Percentiles rank a stretch among this genome's conserved stretches.
These are phyloP conservation scores for Coprinellus aureogranulatus DNA, from an alignment of 768 basidiomycete genomes.

Conservation along the genomic window DNA sequence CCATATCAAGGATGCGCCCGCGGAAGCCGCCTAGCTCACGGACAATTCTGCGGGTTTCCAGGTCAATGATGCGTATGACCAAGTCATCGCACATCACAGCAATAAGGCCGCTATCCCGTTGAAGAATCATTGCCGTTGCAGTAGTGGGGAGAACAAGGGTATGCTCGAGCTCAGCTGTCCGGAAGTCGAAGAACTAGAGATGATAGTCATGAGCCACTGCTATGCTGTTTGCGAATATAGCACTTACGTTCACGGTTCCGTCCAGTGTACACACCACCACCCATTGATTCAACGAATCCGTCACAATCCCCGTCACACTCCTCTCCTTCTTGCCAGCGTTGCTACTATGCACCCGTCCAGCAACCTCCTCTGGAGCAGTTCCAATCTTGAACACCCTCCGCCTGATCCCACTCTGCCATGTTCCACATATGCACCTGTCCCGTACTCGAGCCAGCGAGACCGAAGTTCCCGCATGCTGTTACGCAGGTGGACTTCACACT, in stretches of 20 bases:
- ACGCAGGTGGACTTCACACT: constrained; percentile 85
- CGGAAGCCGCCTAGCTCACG: constrained; percentile 82
- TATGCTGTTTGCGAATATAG: neutral
- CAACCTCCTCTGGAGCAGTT: constrained; percentile 54
- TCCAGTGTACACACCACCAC: constrained; percentile 86
- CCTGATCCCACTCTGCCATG: constrained; percentile 89
- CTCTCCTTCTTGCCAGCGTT: constrained; percentile 43
- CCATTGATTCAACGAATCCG: constrained; percentile 78
- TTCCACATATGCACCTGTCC: constrained; percentile 91
- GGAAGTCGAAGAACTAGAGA: constrained; percentile 93
- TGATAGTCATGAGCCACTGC: neutral
- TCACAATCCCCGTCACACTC: constrained; percentile 77
- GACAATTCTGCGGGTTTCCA: constrained; percentile 85
- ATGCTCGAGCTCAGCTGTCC: constrained; percentile 71
- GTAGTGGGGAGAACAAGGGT: constrained; percentile 67
- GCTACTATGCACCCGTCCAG: constrained; percentile 40
- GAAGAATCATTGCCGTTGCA: constrained; percentile 67
- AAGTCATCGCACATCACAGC: constrained; percentile 86
- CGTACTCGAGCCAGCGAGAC: constrained; percentile 77
- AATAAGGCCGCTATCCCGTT: constrained; percentile 82
- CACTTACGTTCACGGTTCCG: constrained; percentile 82
- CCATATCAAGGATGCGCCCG: constrained; percentile 87
- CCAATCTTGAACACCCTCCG: constrained; percentile 76
- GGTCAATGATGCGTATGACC: constrained; percentile 81
- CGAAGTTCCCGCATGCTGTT: constrained; percentile 95